Evolutionary conservation across 2,329 filamentous ascomycete species (phyloP), one percentile per base, ranked within the genome.

Genomic region (Neofusicoccum cordaticola): DNA sequence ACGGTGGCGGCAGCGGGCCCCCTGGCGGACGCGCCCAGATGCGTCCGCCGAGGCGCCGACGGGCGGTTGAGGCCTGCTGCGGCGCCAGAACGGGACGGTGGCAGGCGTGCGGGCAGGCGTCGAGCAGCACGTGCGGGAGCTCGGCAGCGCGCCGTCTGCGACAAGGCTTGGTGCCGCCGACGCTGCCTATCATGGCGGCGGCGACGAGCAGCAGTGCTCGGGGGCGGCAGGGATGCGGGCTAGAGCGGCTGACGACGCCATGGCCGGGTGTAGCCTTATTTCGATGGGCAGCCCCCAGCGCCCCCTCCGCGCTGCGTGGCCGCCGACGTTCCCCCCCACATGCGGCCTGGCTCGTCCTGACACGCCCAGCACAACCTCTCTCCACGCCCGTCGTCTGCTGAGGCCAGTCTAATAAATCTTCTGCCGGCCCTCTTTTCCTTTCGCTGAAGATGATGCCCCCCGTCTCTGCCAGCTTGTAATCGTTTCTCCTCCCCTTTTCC

Each of bases 211-310:
- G 22, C 37, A 11, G 8, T 37, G 39, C 13, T 35, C 9, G 41
- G 8, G 6, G 31, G n/a, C 15, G 22, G 42, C 56, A 22, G 56
- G 56, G 56, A 17, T 22, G 31, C 17, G 27, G 42, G 42, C 22
- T 45, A 17, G 6, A 31, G 41, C 41, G 27, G 56, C 56, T 60
- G 56, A 60, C 56, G 56, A 60, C 56, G 56, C 56, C 56, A 37
- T 19, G 31, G 27, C 8, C 52, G 53, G 53, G 11, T 11, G 39
- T 34, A 58, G 53, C 41, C 41, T 60, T 60, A 60, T 60, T 60
- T 60, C 56, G 56, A 47, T 60, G 22, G 56, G 56, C 27, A 31
- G 27, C 27, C 27, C 27, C 27, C 27, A 31, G 27, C 56, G 42
- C 27, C 56, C 39, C 56, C 52, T 57, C 41, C 27, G 31, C 41